Base-by-base conservation (phyloP, 371 early-diverging fungal genomes). In the Basidiobolus meristosporus region DNA sequence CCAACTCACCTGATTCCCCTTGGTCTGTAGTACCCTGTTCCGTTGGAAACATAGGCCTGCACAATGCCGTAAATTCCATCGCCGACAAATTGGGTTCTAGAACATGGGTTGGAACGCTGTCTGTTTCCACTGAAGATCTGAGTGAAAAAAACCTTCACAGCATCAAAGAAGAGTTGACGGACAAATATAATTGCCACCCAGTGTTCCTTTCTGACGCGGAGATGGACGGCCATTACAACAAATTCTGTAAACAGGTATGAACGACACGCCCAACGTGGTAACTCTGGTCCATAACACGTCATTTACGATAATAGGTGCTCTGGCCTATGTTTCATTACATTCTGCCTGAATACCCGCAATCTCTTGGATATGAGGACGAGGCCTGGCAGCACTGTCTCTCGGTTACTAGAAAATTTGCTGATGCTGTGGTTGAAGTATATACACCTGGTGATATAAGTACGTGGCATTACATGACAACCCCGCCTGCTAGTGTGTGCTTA, bases 261-360 rank as follows among this genome's bases (percentile, higher is more conserved):
- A n/a, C n/a, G n/a, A n/a, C n/a, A n/a, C n/a, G n/a, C n/a, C n/a
- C n/a, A n/a, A n/a, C n/a, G n/a, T n/a, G n/a, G n/a, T n/a, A n/a
- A n/a, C n/a, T n/a, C 20, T 21, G 28, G 12, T 6, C 9, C 7
- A 9, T n/a, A 28, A 26, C 3, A 30, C 9, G n/a, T 31, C 32
- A 26, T 38, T 41, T 16, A 31, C 10, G 7, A 15, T 19, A 16
- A 4, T 32, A 43, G 77, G 65, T 62, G 48, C 59, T 98, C 11
- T 98, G 98, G 98, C 98, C 98, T 10, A 64, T 92, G 44, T 73
- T 97, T 35, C 98, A 98, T 59, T 92, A 93, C 56, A 76, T 91
- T 40, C 58, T 85, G 23, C 86, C 89, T 60, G 83, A 90, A 32
- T 58, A 67, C 42, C 45, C 62, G 15, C 53, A 65, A 16, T 60